Conservation (phyloP, 352 stramenopile species). For the Phytophthora vignae region DNA sequence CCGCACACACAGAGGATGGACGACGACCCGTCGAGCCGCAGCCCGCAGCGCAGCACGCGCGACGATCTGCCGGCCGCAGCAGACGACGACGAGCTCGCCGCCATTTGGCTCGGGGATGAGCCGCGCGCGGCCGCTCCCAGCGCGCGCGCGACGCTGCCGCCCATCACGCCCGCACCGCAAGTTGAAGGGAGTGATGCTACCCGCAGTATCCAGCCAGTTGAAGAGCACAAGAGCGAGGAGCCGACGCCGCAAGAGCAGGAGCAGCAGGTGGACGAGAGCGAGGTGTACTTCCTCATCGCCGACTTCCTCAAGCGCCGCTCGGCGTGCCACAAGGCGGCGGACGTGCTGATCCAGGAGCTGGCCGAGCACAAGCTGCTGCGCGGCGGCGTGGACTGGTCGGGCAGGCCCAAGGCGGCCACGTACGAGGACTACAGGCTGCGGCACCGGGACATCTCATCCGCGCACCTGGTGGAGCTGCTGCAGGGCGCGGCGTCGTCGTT, state of each 20-base stretch:
- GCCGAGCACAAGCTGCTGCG: conserved; percentile 63
- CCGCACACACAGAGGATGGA: conserved; percentile 21
- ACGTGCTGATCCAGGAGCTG: conserved; percentile 75
- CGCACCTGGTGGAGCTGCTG: conserved; percentile 72
- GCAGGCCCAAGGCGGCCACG: conserved; percentile 49
- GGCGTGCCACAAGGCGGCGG: conserved; percentile 67
- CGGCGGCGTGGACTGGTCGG: conserved; percentile 74
- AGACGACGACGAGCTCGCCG: conserved; percentile 14
- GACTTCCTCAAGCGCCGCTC: conserved; percentile 83
- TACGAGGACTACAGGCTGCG: conserved; percentile 83
- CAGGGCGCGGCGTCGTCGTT: conserved; percentile 36
- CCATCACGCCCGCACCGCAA: conserved; percentile 19
- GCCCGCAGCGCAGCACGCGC: conserved; percentile 14
- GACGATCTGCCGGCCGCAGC: background rate
- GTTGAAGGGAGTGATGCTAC: background rate
- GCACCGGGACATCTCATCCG: conserved; percentile 72
- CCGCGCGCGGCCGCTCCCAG: background rate
- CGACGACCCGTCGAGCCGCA: conserved; percentile 20
- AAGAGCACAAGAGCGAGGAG: conserved; percentile 23
- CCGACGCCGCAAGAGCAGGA: background rate
- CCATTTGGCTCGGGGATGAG: conserved; percentile 7
- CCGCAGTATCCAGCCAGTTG: conserved; percentile 1
- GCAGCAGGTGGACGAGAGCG: conserved; percentile 45
- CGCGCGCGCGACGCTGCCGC: conserved; percentile 27
- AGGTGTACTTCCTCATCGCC: conserved; percentile 89